phyloP scores from a whole-genome alignment of 768 basidiomycete species.

The Suillus decipiens region DNA sequence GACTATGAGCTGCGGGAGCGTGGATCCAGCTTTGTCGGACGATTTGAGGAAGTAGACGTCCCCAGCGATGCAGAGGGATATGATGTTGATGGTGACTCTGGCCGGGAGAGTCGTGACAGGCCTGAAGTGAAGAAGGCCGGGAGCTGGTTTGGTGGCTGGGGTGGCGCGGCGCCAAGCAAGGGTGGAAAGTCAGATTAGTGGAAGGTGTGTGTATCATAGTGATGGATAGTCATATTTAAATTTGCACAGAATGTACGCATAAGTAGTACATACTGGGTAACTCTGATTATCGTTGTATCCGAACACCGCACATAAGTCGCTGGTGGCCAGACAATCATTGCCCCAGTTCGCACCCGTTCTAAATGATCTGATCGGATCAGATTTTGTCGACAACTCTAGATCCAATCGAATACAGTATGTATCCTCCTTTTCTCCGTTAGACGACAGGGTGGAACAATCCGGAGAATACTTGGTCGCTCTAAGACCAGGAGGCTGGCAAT shows the following conservation, averaged over 20 bases:
- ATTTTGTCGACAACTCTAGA: too few relatives aligned
- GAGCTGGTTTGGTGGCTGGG: slow-evolving; percentile 38
- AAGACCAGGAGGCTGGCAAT: not conserved
- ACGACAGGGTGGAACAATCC: not conserved
- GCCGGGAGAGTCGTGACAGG: slow-evolving; percentile 17
- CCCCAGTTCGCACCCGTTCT: not conserved
- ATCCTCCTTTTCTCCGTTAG: not conserved
- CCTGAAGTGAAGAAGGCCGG: slow-evolving; percentile 34
- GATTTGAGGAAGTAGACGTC: slow-evolving; percentile 72
- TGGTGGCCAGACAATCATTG: too few relatives aligned
- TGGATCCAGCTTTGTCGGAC: slow-evolving; percentile 39
- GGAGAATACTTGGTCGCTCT: not conserved
- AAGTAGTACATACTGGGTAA: not conserved
- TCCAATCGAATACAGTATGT: slow-evolving; percentile 4
- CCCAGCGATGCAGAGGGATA: slow-evolving; percentile 71
- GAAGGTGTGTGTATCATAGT: not conserved
- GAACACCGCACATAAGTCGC: not conserved
- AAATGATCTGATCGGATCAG: not conserved
- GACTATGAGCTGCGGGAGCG: slow-evolving; percentile 49
- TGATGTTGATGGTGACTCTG: slow-evolving; percentile 37
- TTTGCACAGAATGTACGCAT: not conserved
- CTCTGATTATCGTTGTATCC: not conserved
- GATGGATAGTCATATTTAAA: slow-evolving; percentile 4
- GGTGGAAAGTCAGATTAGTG: slow-evolving; percentile 25
- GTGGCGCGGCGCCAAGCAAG: slow-evolving; percentile 23